phyloP scores from a whole-genome alignment of 202 grass and related monocot species.

The Setaria viridis region DNA sequence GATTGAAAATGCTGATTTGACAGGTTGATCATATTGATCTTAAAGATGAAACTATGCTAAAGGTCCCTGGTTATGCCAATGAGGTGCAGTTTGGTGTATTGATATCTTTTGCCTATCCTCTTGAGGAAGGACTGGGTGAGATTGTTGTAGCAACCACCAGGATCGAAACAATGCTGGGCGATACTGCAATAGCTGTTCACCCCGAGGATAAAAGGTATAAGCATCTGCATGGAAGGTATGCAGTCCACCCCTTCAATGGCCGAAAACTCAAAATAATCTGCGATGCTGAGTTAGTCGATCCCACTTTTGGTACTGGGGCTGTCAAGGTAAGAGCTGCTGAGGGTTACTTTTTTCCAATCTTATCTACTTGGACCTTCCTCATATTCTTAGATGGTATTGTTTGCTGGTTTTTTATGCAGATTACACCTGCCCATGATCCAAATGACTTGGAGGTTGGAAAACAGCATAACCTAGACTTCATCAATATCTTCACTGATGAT shows the following conservation, averaged over 20 bases:
- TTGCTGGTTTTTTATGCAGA: conserved; percentile 61
- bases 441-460: conserved; percentile 98
- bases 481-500: conserved; percentile 93
- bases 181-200: conserved; percentile 91
- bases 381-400: conserved; percentile 32
- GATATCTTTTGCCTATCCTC: conserved; percentile 92
- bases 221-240: conserved; percentile 85
- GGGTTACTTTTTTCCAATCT: conserved; percentile 30
- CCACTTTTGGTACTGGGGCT: conserved; percentile 83
- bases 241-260: conserved; percentile 83
- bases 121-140: conserved; percentile 80
- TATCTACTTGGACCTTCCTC: conserved; percentile 14
- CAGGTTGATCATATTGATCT: conserved; percentile 88
- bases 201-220: conserved; percentile 78
- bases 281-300: conserved; percentile 85
- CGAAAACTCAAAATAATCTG: conserved; percentile 81
- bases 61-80: conserved; percentile 69
- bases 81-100: conserved; percentile 89
- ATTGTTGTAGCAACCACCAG: conserved; percentile 92
- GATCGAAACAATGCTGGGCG: conserved; percentile 92
- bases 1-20: conserved; percentile 37
- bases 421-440: conserved; percentile 92
- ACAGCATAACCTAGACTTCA: conserved; percentile 87
- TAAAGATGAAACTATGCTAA: conserved; percentile 75
- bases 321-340: conserved; percentile 67